Conservation (phyloP, 139 green algal genomes). For the Chlamydomonas sphaeroides region DNA sequence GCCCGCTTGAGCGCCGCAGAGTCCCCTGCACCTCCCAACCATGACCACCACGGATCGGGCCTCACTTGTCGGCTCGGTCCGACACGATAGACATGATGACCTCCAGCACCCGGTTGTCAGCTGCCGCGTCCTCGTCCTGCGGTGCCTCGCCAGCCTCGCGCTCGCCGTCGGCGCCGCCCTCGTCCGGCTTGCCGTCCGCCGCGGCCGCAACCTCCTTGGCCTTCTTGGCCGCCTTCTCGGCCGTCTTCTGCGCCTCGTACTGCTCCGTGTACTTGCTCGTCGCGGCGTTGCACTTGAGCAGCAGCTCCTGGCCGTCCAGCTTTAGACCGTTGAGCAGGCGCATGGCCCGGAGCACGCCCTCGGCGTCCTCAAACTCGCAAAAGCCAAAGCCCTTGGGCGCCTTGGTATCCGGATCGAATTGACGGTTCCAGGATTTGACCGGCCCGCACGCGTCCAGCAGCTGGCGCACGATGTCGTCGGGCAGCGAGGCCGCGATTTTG, state of each 20-base stretch:
- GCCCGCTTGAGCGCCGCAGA: no score
- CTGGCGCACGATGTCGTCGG: slow-evolving; percentile 67
- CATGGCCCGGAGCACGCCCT: slow-evolving; percentile 79
- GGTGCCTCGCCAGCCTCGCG: slow-evolving; percentile 37
- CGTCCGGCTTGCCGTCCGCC: slow-evolving; percentile 11
- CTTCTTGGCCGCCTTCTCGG: slow-evolving; percentile 48
- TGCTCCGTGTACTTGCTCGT: slow-evolving; percentile 66
- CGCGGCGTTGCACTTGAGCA: slow-evolving; percentile 85
- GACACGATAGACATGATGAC: slow-evolving; percentile 33
- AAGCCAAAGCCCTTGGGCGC: slow-evolving; percentile 93
- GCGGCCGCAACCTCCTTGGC: slow-evolving; percentile 30
- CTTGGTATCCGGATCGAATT: slow-evolving; percentile 79
- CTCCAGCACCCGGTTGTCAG: slow-evolving; percentile 61
- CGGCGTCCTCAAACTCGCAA: slow-evolving; percentile 84
- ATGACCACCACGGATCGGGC: no score
- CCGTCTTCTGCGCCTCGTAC: slow-evolving; percentile 44
- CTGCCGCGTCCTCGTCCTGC: slow-evolving; percentile 42
- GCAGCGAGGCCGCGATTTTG: slow-evolving; percentile 87
- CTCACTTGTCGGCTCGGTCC: slow-evolving; percentile 24
- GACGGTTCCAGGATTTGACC: slow-evolving; percentile 89
- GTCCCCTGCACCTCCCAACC: no score
- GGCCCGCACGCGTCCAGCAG: slow-evolving; percentile 88
- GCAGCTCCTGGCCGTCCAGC: slow-evolving; percentile 87
- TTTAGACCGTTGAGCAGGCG: slow-evolving; percentile 72
- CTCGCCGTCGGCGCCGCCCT: slow-evolving; percentile 33